These are phyloP conservation scores for Wickerhamiella parazyma DNA, from an alignment of 805 yeast genomes.

Conservation along the genomic window DNA sequence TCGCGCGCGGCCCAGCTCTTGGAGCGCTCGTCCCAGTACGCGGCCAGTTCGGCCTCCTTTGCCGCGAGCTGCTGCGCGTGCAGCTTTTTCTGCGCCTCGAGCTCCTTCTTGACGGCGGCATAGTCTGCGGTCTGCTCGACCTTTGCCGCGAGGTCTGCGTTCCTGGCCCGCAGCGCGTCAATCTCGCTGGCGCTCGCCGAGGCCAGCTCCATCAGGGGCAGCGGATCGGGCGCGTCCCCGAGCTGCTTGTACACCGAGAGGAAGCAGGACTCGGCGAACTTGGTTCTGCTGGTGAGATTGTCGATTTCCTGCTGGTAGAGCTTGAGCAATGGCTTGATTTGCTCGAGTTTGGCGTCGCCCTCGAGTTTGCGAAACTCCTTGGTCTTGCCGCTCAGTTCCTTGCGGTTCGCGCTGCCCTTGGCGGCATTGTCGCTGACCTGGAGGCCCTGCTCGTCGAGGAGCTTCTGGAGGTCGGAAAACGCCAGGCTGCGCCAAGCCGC, in stretches of 20 bases:
- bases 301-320: conserved; percentile 85
- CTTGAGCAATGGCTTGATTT: conserved; percentile 52
- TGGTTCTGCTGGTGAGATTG: conserved; percentile 59
- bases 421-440: conserved; percentile 61
- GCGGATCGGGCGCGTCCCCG: conserved; percentile 90
- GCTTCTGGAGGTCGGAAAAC: conserved; percentile 53
- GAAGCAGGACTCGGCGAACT: conserved; percentile 58
- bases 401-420: conserved; percentile 53
- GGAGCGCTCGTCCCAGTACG: conserved; percentile 60
- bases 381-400: conserved; percentile 69
- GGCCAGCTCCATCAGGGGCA: conserved; percentile 54
- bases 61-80: conserved; percentile 44
- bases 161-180: conserved; percentile 31
- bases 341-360: conserved; percentile 51
- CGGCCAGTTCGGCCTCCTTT: conserved; percentile 59
- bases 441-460: conserved; percentile 60
- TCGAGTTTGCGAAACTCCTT: conserved; percentile 65
- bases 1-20: conserved; percentile 49
- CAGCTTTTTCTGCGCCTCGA: conserved; percentile 42
- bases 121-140: conserved; percentile 61
- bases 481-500: conserved; percentile 66
- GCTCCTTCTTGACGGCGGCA: conserved; percentile 52
- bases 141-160: conserved; percentile 34
- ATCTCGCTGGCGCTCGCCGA: conserved; percentile 32
- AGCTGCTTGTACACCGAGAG: conserved; percentile 60